phyloP scores from a whole-genome alignment of 2,329 filamentous ascomycete species.

The Fusarium hostae region DNA sequence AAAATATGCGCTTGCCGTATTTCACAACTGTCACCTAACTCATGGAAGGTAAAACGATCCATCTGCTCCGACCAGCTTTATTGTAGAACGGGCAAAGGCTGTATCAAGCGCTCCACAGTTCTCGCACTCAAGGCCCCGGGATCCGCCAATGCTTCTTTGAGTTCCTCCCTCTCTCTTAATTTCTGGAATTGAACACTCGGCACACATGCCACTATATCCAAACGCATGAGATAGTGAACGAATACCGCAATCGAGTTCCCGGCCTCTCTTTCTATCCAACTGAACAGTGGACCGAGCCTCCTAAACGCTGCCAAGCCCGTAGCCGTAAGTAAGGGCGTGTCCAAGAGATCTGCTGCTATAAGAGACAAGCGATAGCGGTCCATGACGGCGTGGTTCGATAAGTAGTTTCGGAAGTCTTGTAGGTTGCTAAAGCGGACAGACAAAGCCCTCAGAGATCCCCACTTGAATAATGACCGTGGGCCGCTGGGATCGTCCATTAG shows the following conservation, averaged over 20 bases:
- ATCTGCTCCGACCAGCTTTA: rapidly evolving
- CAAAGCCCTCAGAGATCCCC: rapidly evolving
- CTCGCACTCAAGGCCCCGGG: background rate
- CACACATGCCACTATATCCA: rapidly evolving
- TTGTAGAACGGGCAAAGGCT: background rate
- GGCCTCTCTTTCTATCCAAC: no score
- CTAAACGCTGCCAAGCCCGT: no score
- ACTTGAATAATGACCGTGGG: background rate
- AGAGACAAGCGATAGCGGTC: no score
- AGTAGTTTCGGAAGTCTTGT: rapidly evolving
- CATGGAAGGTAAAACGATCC: rapidly evolving
- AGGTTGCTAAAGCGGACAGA: rapidly evolving
- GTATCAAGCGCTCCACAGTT: background rate
- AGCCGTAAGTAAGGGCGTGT: no score
- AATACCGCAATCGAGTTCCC: no score
- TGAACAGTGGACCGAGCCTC: no score
- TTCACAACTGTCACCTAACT: background rate
- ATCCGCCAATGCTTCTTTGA: background rate
- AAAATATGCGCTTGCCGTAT: background rate
- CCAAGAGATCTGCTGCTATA: no score
- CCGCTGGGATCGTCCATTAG: background rate
- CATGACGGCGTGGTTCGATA: background rate
- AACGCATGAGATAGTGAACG: no score
- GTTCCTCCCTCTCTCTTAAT: background rate
- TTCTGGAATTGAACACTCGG: background rate